Evolutionary conservation across 768 basidiomycete genomes (phyloP).

Genomic region (Lentinula raphanica): DNA sequence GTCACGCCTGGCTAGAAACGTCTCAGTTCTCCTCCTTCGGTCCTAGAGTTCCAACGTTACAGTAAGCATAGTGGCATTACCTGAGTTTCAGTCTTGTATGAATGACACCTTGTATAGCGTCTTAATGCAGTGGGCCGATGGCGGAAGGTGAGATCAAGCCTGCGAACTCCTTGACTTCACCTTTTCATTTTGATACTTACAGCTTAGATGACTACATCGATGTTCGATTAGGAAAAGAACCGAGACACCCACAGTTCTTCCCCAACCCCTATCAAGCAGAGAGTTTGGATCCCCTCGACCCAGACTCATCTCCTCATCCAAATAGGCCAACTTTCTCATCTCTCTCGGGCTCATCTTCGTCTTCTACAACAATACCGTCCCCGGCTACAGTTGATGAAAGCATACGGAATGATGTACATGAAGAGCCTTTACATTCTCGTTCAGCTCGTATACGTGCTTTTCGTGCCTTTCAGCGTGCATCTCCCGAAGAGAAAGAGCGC

Average conservation of each 20-base stretch:
- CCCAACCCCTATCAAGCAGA: constrained; percentile 2
- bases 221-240: constrained; percentile 61
- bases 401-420: not conserved
- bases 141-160: constrained; percentile 46
- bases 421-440: constrained; percentile 38
- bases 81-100: not conserved
- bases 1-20: constrained; percentile 87
- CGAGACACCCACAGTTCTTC: constrained; percentile 40
- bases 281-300: constrained; percentile 21
- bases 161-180: not conserved
- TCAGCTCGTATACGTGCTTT: constrained; percentile 75
- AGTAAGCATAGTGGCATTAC: constrained; percentile 47
- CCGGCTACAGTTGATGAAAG: not conserved
- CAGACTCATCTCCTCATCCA: constrained; percentile 3
- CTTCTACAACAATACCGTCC: constrained; percentile 15
- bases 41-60: constrained; percentile 80
- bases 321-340: not conserved
- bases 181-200: not conserved
- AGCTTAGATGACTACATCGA: constrained; percentile 86
- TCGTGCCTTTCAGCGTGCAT: constrained; percentile 59
- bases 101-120: constrained; percentile 39
- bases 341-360: constrained; percentile 7
- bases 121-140: constrained; percentile 93
- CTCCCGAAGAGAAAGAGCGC: constrained; percentile 58
- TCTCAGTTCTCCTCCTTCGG: constrained; percentile 86